A percentile compares a stretch with the other conserved stretches of the same genome.
These are phyloP conservation scores for Euphorbia pulcherrima DNA, from an alignment of 345 rosid genomes.

Conservation along the genomic window DNA sequence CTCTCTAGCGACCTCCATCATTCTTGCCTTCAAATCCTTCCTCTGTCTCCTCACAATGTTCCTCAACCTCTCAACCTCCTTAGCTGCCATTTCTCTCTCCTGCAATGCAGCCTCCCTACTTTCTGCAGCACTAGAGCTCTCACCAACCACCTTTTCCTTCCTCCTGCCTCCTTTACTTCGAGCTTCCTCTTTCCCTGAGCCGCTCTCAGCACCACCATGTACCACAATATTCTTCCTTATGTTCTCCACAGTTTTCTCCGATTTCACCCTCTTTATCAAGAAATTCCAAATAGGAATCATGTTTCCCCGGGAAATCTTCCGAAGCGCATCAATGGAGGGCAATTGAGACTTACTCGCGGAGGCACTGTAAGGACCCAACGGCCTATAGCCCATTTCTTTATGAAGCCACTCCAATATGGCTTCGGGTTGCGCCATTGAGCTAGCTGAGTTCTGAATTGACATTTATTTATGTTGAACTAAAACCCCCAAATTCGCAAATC, in stretches of 20 bases:
- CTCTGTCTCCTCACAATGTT: slow-evolving; percentile 67
- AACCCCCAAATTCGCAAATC: not conserved
- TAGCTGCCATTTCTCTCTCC: slow-evolving; percentile 67
- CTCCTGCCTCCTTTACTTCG: slow-evolving; percentile 48
- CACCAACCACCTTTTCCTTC: slow-evolving; percentile 46
- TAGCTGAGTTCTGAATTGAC: slow-evolving; percentile 9
- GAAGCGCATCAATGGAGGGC: slow-evolving; percentile 61
- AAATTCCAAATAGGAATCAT: slow-evolving; percentile 78
- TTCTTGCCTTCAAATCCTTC: slow-evolving; percentile 78
- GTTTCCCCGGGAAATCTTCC: slow-evolving; percentile 78
- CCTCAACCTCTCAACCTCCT: slow-evolving; percentile 82
- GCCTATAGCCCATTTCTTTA: slow-evolving; percentile 84
- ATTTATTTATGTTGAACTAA: not conserved
- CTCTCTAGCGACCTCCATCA: slow-evolving; percentile 88
- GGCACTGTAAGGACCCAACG: slow-evolving; percentile 60
- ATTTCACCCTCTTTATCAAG: slow-evolving; percentile 65
- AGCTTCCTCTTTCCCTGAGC: slow-evolving; percentile 49
- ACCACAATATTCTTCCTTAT: slow-evolving; percentile 71
- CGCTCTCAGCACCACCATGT: slow-evolving; percentile 44
- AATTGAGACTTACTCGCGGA: slow-evolving; percentile 45
- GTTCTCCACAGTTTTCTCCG: slow-evolving; percentile 76
- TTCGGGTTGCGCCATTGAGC: slow-evolving; percentile 51
- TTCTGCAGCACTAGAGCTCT: slow-evolving; percentile 39
- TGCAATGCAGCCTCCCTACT: slow-evolving; percentile 58
- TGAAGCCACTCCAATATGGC: slow-evolving; percentile 77